Evolutionary conservation across 805 yeast species (phyloP).

Genomic region (Yamadazyma sp.): DNA sequence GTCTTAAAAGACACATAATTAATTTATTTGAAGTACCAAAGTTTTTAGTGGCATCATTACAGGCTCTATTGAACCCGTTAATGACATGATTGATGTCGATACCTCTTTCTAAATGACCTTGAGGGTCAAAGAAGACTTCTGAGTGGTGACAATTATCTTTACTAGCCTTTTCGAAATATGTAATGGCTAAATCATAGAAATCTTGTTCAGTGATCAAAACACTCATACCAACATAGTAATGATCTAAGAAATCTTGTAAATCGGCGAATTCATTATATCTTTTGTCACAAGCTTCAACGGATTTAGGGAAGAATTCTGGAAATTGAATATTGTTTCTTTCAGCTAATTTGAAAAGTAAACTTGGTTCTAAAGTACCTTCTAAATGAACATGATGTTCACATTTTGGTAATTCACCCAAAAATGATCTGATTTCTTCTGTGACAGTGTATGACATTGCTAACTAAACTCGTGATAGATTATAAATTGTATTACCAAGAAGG

Average conservation of each 20-base stretch:
- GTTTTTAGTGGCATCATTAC: conserved; percentile 56
- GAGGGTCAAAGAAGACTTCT: conserved; percentile 83
- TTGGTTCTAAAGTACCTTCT: conserved; percentile 83
- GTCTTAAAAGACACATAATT: conserved; percentile 82
- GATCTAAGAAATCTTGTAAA: conserved; percentile 74
- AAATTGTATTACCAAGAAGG: too few relatives aligned
- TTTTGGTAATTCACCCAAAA: conserved; percentile 71
- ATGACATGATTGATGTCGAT: conserved; percentile 58
- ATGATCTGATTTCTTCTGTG: conserved; percentile 19
- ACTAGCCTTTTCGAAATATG: conserved; percentile 59
- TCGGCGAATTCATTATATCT: conserved; percentile 63
- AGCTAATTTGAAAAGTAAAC: conserved; percentile 65
- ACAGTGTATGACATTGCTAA: conserved; percentile 2
- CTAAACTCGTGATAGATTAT: too few relatives aligned
- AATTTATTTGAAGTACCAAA: conserved; percentile 65
- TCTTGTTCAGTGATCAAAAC: conserved; percentile 70
- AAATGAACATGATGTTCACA: conserved; percentile 86
- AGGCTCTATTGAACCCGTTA: conserved; percentile 64
- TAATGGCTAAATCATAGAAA: conserved; percentile 75
- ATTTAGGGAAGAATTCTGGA: conserved; percentile 61
- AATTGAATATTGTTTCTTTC: conserved; percentile 57
- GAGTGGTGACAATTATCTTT: conserved; percentile 64
- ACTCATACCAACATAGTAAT: conserved; percentile 77
- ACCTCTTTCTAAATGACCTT: conserved; percentile 73
- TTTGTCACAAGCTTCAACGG: conserved; percentile 53